Base-by-base conservation (phyloP, 192 early-diverging fungal species). In the Diversispora eburnea region DNA sequence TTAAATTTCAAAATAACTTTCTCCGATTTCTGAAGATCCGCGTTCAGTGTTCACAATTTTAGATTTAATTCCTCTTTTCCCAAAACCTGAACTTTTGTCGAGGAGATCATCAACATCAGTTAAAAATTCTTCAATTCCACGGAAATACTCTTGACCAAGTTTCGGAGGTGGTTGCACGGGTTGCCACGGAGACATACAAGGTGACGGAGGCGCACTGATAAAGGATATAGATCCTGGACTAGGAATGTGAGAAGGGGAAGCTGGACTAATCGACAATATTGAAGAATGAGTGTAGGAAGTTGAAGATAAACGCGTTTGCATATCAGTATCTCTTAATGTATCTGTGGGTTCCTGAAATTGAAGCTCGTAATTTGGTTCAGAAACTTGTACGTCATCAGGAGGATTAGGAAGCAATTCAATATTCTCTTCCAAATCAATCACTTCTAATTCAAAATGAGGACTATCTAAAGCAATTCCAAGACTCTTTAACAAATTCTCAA, bases 401-500 rank as follows among this genome's bases (percentile, higher is more conserved):
- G 15, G 33, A 51, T 51, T 33, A 8, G 60, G 63, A 7, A 41
- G 43, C 4, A 63, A 8, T 17, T 3, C 33, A 6, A 48, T 20
- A 65, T 15, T 65, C n/a, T 20, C 17, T 12, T 19, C 63, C 20
- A 48, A 47, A 65, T 20, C 9, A 7, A 48, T 22, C 19, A 20
- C n/a, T 6, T 65, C 43, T 10, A 65, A 43, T 5, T 65, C 43
- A 20, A 65, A 65, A 65, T 65, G 43, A 39, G 63, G 19, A 65
- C 45, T 65, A n/a, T 45, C 5, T 47, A 43, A 43, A 65, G 47
- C 10, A 48, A 65, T 65, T 20, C 45, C 19, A 4, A 65, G 47
- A 48, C 8, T 65, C 20, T 65, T 3, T 8, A 65, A 65, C 10
- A 65, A 45, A 47, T 47, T 47, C 47, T 65, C 43, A 45, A 65